Base-by-base conservation (phyloP, 331 rosid genomes). In the Rhamnella rubrinervis region DNA sequence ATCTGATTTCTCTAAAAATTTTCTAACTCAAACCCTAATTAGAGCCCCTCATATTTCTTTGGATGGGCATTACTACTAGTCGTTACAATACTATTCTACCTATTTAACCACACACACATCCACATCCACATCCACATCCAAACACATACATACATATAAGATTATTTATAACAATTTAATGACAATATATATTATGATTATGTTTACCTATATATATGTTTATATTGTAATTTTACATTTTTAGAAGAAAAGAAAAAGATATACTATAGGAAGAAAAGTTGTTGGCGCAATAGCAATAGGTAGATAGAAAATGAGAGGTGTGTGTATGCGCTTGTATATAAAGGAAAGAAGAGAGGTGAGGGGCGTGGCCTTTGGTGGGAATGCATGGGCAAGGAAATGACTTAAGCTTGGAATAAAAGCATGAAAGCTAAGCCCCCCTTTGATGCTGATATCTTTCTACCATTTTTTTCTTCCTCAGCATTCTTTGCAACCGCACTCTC, bases 341-440 rank as follows among this genome's bases (percentile, higher is more conserved):
- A 50, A 52, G 23, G 28, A 62, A 52, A 25, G 1, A 31, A 19
- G 40, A 7, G 46, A 37, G 65, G 70, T 14, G 66, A 25, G 71
- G 40, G 71, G 92, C 74, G 74, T 78, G 95, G 81, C 76, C 74
- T 72, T 64, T 70, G 73, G 78, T 77, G 93, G 67, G 76, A 78
- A 85, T 84, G 85, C 84, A 79, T 79, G 89, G 86, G 85, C 87
- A 82, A 82, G 93, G 86, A 60, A 86, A 84, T 87, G 85, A 82
- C 83, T 82, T 82, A 71, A 76, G 70, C 85, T 81, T 85, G 74
- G 83, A 90, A 82, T 77, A 73, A 84, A 90, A 90, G 96, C 82
- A 81, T 53, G 76, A 77, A 76, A 77, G 87, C 81, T 71, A 80
- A 77, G 78, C 26, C 59, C 61, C 49, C 49, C 49, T 37, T 63